Conservation (phyloP, 2,329 filamentous ascomycete genomes). For the Colletotrichum australisinense region DNA sequence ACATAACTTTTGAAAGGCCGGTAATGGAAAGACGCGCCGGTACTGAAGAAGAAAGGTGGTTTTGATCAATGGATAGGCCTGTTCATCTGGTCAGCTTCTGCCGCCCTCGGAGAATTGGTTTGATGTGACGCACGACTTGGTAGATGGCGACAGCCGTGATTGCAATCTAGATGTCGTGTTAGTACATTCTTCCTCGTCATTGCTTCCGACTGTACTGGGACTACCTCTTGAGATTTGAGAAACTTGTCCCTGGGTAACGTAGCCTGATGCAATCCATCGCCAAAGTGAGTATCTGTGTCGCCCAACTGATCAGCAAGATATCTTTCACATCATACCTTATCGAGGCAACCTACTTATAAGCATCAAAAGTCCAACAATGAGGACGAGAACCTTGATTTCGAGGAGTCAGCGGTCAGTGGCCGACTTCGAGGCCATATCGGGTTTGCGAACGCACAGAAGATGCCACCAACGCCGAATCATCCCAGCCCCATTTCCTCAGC, state of each 20-base stretch:
- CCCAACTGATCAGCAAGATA: background rate
- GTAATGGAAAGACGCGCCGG: constrained; percentile 48
- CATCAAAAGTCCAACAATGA: constrained; percentile 10
- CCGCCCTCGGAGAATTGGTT: no score
- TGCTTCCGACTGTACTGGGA: no score
- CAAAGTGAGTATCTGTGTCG: constrained; percentile 13
- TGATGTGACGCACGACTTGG: constrained; percentile 2
- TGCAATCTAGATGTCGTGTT: background rate
- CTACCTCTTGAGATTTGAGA: constrained; percentile 17
- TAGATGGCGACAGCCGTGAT: constrained; percentile 1
- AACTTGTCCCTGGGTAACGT: constrained; percentile 2
- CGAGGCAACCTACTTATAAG: constrained; percentile 7
- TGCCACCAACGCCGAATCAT: constrained; percentile 11
- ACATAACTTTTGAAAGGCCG: constrained; percentile 38
- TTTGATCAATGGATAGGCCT: constrained; percentile 41
- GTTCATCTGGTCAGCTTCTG: background rate
- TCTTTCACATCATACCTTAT: background rate
- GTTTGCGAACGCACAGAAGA: constrained; percentile 1
- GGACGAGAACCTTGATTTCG: background rate
- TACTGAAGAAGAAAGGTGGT: constrained; percentile 51
- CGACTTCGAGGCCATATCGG: fast-evolving
- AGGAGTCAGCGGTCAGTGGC: background rate
- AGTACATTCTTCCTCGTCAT: background rate
- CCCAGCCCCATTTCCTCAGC: constrained; percentile 23
- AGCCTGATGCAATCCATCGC: constrained; percentile 9